These are phyloP conservation scores for Bipolaris bicolor DNA, from an alignment of 2,329 filamentous ascomycete species.

Conservation along the genomic window DNA sequence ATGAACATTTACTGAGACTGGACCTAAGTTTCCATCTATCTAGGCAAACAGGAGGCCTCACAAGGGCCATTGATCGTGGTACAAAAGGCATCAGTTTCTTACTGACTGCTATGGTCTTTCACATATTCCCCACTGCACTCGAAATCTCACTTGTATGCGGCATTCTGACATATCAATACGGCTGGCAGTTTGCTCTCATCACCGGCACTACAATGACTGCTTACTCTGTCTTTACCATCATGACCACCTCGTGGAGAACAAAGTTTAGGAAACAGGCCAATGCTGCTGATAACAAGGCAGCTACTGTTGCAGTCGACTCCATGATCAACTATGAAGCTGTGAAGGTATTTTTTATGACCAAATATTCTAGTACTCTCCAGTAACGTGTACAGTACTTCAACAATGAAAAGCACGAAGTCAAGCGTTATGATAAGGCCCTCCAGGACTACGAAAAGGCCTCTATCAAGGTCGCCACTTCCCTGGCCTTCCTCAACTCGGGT, in stretches of 20 bases:
- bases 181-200: constrained; percentile 86
- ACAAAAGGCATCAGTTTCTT: constrained; percentile 99
- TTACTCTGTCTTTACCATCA: constrained; percentile 96
- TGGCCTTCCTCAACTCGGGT: constrained; percentile 90
- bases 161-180: constrained; percentile 96
- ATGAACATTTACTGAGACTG: constrained; percentile 83
- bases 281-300: constrained; percentile 92
- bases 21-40: constrained; percentile 94
- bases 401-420: constrained; percentile 94
- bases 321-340: constrained; percentile 99
- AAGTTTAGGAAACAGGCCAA: constrained; percentile 96
- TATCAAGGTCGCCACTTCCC: constrained; percentile 94
- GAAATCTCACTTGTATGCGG: constrained; percentile 96
- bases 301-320: constrained; percentile 93
- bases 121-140: constrained; percentile 89
- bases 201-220: constrained; percentile 89
- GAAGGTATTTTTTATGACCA: constrained; percentile 59
- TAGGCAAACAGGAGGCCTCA: constrained; percentile 93
- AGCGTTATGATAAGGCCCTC: constrained; percentile 86
- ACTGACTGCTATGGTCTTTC: constrained; percentile 97
- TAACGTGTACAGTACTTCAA: constrained; percentile 75
- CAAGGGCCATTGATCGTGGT: constrained; percentile 90
- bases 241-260: constrained; percentile 95
- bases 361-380: not conserved
- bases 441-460: constrained; percentile 88